phyloP scores from a whole-genome alignment of 371 early-diverging fungal species.

The Dinochytrium kinnereticum region DNA sequence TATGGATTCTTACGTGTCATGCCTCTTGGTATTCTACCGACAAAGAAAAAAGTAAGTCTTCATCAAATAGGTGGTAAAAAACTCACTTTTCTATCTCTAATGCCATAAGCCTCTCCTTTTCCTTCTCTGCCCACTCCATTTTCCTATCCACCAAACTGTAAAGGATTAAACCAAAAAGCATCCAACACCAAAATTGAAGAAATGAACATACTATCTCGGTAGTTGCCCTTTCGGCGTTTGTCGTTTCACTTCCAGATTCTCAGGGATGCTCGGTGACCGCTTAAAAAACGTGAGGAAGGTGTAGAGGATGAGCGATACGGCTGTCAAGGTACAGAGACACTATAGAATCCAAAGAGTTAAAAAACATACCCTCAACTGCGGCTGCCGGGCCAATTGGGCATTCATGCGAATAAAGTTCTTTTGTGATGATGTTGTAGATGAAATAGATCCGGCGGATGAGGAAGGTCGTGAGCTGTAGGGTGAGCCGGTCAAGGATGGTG shows the following conservation, averaged over 20 bases:
- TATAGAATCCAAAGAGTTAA: too few species aligned
- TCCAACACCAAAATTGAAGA: too few species aligned
- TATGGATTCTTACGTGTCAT: conserved; percentile 33
- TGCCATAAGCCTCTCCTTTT: conserved; percentile 43
- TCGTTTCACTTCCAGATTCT: conserved; percentile 24
- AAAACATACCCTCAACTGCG: conserved; percentile 14
- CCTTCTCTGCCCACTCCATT: conserved; percentile 53
- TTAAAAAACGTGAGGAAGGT: not conserved
- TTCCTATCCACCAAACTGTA: conserved; percentile 55
- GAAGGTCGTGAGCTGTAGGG: conserved; percentile 16
- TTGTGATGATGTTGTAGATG: conserved; percentile 20
- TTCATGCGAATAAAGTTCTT: conserved; percentile 52
- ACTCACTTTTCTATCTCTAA: conserved; percentile 49
- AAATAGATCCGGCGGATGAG: conserved; percentile 27
- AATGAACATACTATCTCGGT: conserved; percentile 52
- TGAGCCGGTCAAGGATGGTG: not conserved
- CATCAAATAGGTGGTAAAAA: too few species aligned
- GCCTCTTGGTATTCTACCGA: conserved; percentile 45
- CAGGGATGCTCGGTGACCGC: not conserved
- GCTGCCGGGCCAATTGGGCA: conserved; percentile 32
- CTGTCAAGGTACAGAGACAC: too few species aligned
- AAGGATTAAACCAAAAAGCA: conserved; percentile 34
- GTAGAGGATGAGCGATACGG: too few species aligned
- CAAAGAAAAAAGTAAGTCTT: not conserved
- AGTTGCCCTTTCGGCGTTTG: conserved; percentile 48